phyloP scores from a whole-genome alignment of 75 land plant species.

The Sequoiadendron giganteum region DNA sequence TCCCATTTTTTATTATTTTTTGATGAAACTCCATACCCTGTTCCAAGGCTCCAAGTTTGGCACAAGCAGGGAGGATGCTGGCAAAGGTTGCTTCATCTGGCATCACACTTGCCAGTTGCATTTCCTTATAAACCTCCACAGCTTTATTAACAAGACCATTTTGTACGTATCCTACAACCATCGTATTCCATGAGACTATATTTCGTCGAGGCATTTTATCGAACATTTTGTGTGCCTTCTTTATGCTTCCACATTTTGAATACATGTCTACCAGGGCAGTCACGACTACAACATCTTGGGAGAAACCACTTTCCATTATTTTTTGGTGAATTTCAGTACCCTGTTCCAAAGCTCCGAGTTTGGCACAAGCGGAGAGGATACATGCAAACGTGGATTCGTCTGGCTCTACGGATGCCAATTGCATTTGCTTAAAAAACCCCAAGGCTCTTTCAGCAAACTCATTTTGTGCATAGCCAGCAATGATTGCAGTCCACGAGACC shows the following conservation, averaged over 20 bases:
- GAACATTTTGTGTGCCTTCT: conserved; percentile 22
- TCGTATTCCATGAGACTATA: conserved; percentile 22
- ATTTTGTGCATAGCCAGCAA: too few species aligned
- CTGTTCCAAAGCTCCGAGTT: conserved; percentile 3
- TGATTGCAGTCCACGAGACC: too few species aligned
- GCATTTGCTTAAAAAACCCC: conserved; percentile 42
- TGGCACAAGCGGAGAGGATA: conserved; percentile 50
- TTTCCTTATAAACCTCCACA: not conserved
- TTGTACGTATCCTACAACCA: conserved; percentile 13
- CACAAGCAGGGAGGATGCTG: conserved; percentile 18
- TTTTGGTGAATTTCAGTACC: conserved; percentile 15
- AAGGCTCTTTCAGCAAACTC: conserved; percentile 8
- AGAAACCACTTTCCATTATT: not conserved
- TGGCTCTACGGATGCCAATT: conserved; percentile 40
- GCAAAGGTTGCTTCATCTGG: conserved; percentile 17
- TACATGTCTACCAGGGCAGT: conserved; percentile 22
- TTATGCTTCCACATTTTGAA: conserved; percentile 26
- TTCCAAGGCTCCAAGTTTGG: conserved; percentile 24
- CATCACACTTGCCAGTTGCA: not conserved
- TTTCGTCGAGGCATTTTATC: conserved; percentile 16
- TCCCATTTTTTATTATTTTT: conserved; percentile 1
- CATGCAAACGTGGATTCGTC: conserved; percentile 48
- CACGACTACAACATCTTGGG: conserved; percentile 13
- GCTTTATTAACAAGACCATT: conserved; percentile 4
- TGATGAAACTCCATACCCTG: conserved; percentile 17